These are phyloP conservation scores for Pittosporum tobira DNA, from an alignment of 129 eudicot species.

Conservation along the genomic window DNA sequence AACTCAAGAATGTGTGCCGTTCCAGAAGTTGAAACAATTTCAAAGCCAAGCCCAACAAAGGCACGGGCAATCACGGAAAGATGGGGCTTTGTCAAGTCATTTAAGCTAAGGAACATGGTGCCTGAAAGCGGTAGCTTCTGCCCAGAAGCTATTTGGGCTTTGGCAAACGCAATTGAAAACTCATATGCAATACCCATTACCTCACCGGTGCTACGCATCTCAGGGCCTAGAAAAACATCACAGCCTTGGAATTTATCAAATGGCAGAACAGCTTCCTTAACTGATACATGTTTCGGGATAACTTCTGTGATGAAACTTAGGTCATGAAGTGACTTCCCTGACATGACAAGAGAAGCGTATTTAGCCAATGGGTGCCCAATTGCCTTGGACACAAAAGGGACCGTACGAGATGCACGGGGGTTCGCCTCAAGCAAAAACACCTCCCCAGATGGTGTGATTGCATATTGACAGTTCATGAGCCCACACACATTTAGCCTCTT, in stretches of 20 bases:
- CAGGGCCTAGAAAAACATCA: constrained; percentile 88
- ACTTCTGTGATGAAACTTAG: constrained; percentile 60
- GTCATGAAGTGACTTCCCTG: constrained; percentile 77
- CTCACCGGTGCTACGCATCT: constrained; percentile 97
- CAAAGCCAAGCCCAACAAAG: constrained; percentile 57
- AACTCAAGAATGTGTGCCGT: constrained; percentile 74
- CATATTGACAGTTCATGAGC: constrained; percentile 94
- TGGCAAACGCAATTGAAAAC: constrained; percentile 76
- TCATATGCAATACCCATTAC: constrained; percentile 79
- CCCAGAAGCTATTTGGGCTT: constrained; percentile 90
- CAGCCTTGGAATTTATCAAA: constrained; percentile 93
- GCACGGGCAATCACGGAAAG: constrained; percentile 63
- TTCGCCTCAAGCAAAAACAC: constrained; percentile 88
- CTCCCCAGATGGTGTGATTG: constrained; percentile 65
- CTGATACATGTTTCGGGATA: constrained; percentile 72
- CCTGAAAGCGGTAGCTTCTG: constrained; percentile 82
- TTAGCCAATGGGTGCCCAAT: constrained; percentile 96
- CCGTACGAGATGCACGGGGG: constrained; percentile 95
- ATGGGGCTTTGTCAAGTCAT: constrained; percentile 75
- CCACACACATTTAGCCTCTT: constrained; percentile 78
- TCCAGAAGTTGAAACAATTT: constrained; percentile 71
- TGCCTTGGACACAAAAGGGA: constrained; percentile 93
- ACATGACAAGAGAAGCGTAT: constrained; percentile 89
- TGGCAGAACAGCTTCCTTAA: constrained; percentile 91
- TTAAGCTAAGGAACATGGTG: constrained; percentile 67